Evolutionary conservation across 176 grass and related monocot species (phyloP), one percentile per base, ranked within the genome.

Genomic region (Aegilops speltoides): DNA sequence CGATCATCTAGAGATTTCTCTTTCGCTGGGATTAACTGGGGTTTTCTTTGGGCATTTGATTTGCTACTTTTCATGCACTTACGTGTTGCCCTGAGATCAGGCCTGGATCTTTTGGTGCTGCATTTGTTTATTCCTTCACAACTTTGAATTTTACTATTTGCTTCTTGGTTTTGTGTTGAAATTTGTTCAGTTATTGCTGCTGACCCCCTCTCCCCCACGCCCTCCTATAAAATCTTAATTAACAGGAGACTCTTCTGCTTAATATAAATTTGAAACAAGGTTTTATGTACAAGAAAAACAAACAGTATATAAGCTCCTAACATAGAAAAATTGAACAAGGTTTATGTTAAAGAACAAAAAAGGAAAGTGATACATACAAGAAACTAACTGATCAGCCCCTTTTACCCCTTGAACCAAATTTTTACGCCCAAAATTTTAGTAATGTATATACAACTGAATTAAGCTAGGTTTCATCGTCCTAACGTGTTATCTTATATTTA

Each of bases 1-100:
- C 85, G 17, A 76, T 75, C 67, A 60, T 76, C 46, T 81, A 64
- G 85, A 87, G 85, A 87, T 40, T 85, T 91, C 60, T 43, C 69
- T 25, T 82, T 74, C 70, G 25, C 69, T 50, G 85, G 61, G n/a
- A 88, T 77, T 54, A 52, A 76, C 40, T 86, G 37, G 13, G 68
- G 37, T 57, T 83, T 84, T 84, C 45, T 77, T 85, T 32, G 57
- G 11, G 34, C 34, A 38, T 88, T 46, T 81, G 36, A 10, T 79
- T 75, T 63, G 22, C 68, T 15, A 76, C 38, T 88, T 62, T 77
- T 17, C 64, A 56, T 41, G 20, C 28, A 2, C 8, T 52, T 40
- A 17, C 45, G 65, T 84, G 76, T 36, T 59, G 34, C 31, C 68
- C 19, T 50, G 9, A 15, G 73, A 45, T 25, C 8, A 66, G 31